Percentiles rank a stretch among this genome's conserved stretches.
Conservation (phyloP, 2,329 filamentous ascomycete genomes). For the Colletotrichum karsti region DNA sequence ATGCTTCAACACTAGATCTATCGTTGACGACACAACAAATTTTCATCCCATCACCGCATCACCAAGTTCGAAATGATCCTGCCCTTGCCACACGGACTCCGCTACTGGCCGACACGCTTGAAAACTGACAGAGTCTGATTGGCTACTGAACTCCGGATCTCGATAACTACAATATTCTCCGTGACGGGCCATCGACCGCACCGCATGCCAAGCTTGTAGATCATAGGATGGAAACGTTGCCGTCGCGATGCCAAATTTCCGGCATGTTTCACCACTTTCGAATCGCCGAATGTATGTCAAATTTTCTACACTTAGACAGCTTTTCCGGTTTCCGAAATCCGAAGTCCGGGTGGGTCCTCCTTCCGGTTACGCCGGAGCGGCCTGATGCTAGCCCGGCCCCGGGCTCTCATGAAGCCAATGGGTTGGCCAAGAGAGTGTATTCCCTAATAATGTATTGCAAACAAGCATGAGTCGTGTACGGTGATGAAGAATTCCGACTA, state of each 20-base stretch:
- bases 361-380: too few relatives aligned
- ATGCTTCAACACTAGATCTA: not conserved
- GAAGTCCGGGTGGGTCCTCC: not conserved
- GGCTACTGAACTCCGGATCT: not conserved
- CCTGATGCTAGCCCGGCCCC: too few relatives aligned
- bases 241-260: not conserved
- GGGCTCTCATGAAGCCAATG: too few relatives aligned
- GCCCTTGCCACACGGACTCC: not conserved
- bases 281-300: too few relatives aligned
- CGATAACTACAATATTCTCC: not conserved
- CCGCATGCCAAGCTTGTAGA: too few relatives aligned
- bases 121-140: not conserved
- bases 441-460: too few relatives aligned
- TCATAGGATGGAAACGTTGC: too few relatives aligned
- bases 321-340: not conserved
- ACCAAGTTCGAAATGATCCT: too few relatives aligned
- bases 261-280: not conserved
- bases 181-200: not conserved
- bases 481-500: too few relatives aligned
- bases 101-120: not conserved
- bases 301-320: too few relatives aligned
- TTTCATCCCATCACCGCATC: not conserved
- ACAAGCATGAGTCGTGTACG: too few relatives aligned
- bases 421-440: too few relatives aligned
- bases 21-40: not conserved